Evolutionary conservation across 495 filamentous ascomycete genomes (phyloP).

Genomic region (Trypethelium eluteriae): DNA sequence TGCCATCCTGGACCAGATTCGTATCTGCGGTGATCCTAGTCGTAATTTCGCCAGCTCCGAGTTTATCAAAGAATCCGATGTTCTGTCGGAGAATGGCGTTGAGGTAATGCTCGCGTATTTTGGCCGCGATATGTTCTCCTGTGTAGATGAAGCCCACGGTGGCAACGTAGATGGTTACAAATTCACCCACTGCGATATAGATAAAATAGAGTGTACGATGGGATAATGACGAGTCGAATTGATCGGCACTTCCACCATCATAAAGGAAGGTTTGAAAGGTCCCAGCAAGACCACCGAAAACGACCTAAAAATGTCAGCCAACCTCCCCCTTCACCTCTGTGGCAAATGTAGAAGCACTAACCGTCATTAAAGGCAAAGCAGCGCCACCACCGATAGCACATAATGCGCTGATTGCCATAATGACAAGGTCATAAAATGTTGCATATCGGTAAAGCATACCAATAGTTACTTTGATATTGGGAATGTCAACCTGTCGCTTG

Average conservation of each 20-base stretch:
- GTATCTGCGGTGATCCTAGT: constrained; percentile 88
- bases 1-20: constrained; percentile 78
- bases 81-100: constrained; percentile 80
- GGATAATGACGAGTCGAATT: constrained; percentile 54
- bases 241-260: constrained; percentile 38
- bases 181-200: constrained; percentile 82
- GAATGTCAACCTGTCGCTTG: constrained; percentile 62
- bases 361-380: constrained; percentile 79
- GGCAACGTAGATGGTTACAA: constrained; percentile 68
- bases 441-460: constrained; percentile 72
- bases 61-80: constrained; percentile 85
- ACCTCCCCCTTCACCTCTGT: not conserved
- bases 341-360: constrained; percentile 32
- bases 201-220: constrained; percentile 78
- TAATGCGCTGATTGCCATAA: constrained; percentile 58
- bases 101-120: constrained; percentile 79
- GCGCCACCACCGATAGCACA: constrained; percentile 72
- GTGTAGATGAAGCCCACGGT: constrained; percentile 91
- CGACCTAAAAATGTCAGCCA: constrained; percentile 35
- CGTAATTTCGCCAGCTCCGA: constrained; percentile 86
- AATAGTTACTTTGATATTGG: constrained; percentile 55
- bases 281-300: constrained; percentile 70
- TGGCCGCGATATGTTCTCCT: constrained; percentile 78
- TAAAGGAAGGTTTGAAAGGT: constrained; percentile 59
- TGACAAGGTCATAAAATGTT: constrained; percentile 61